phyloP scores from a whole-genome alignment of 2,329 filamentous ascomycete genomes.

The Malbranchea cinnamomea region DNA sequence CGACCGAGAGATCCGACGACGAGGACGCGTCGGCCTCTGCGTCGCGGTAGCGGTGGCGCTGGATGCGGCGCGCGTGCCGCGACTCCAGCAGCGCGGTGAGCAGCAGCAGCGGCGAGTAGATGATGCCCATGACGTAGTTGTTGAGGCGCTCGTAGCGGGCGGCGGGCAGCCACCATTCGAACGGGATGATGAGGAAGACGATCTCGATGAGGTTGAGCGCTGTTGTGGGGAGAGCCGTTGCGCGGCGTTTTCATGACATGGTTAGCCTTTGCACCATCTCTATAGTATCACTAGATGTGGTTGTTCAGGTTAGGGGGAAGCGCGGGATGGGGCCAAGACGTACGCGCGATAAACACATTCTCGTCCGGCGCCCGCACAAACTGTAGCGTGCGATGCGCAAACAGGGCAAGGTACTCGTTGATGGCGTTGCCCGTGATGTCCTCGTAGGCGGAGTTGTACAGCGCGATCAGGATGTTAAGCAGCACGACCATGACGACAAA shows the following conservation, averaged over 20 bases:
- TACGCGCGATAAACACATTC: constrained; percentile 85
- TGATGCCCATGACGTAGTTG: constrained; percentile 68
- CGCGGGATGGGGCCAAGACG: constrained; percentile 12
- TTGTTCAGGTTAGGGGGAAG: neutral
- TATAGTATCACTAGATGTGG: no score
- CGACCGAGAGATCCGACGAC: no score
- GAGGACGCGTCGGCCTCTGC: constrained; percentile 81
- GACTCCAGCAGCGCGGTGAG: constrained; percentile 61
- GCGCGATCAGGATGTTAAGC: constrained; percentile 88
- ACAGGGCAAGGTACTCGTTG: constrained; percentile 89
- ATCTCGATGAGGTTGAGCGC: constrained; percentile 88
- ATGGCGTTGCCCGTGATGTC: constrained; percentile 86
- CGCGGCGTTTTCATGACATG: neutral
- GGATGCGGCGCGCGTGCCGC: constrained; percentile 49
- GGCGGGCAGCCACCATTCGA: constrained; percentile 92
- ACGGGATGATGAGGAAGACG: constrained; percentile 57
- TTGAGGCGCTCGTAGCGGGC: constrained; percentile 65
- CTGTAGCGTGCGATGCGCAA: constrained; percentile 87
- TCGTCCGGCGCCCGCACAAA: constrained; percentile 95
- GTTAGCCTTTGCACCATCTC: neutral
- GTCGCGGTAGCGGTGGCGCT: constrained; percentile 58
- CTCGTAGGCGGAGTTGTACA: constrained; percentile 94
- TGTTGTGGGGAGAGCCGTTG: constrained; percentile 10
- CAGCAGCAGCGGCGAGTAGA: constrained; percentile 74
- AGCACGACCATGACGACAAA: constrained; percentile 94